These are phyloP conservation scores for Cantharellus anzutake DNA, from an alignment of 768 basidiomycete genomes.

Conservation along the genomic window DNA sequence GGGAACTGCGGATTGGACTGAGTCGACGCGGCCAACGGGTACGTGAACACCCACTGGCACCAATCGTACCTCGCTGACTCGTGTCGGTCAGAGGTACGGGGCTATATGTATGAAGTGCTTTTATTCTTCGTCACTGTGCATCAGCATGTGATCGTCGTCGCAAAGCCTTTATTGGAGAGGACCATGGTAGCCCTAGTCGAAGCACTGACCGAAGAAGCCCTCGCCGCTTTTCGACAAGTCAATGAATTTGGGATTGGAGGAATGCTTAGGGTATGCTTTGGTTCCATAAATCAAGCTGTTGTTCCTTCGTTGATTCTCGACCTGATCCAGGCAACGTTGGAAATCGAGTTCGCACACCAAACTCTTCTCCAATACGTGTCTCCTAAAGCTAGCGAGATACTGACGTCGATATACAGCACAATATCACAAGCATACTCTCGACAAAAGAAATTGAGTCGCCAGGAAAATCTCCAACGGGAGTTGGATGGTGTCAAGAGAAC, in stretches of 20 bases:
- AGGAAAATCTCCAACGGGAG: slow-evolving; percentile 70
- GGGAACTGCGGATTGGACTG: slow-evolving; percentile 78
- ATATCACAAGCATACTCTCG: slow-evolving; percentile 87
- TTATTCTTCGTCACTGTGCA: slow-evolving; percentile 84
- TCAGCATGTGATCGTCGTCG: slow-evolving; percentile 67
- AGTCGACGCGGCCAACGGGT: slow-evolving; percentile 86
- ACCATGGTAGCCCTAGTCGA: slow-evolving; percentile 64
- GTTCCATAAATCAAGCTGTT: background rate
- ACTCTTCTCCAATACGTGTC: slow-evolving; percentile 80
- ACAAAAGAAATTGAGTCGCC: slow-evolving; percentile 39
- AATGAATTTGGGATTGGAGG: slow-evolving; percentile 94
- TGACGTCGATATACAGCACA: slow-evolving; percentile 83
- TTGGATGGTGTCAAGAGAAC: slow-evolving; percentile 86
- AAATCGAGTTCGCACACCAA: slow-evolving; percentile 98
- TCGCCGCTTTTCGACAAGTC: slow-evolving; percentile 74
- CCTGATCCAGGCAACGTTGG: slow-evolving; percentile 66
- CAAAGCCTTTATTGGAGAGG: slow-evolving; percentile 67
- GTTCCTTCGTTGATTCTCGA: background rate
- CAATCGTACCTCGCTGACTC: background rate
- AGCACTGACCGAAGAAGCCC: slow-evolving; percentile 63
- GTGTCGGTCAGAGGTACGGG: slow-evolving; percentile 54
- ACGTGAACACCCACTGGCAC: slow-evolving; percentile 10
- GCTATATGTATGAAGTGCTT: slow-evolving; percentile 81
- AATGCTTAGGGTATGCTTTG: slow-evolving; percentile 67
- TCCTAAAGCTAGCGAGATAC: slow-evolving; percentile 54